Conservation (phyloP, 352 stramenopile genomes). For the Phytophthora citricola region DNA sequence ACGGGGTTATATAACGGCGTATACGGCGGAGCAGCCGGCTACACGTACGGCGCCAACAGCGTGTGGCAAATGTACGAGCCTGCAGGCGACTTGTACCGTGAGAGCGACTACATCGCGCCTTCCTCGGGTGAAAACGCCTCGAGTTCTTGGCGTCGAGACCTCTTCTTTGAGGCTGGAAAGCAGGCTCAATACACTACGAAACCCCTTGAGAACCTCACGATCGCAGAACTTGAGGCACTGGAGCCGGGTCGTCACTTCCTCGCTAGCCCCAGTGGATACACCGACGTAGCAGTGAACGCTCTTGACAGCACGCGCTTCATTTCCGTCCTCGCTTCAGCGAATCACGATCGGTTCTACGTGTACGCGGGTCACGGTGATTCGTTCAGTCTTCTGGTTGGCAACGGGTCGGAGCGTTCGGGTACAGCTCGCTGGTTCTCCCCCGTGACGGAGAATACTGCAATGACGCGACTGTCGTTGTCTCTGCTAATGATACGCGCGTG, state of each 20-base stretch:
- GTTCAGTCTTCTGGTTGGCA: slow-evolving; percentile 5
- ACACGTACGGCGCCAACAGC: no score
- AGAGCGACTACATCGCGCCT: no score
- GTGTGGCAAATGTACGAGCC: no score
- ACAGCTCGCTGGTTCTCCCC: slow-evolving; percentile 21
- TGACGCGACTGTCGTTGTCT: slow-evolving; percentile 3
- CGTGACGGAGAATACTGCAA: slow-evolving; percentile 25
- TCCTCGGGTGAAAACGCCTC: no score
- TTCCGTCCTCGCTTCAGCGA: slow-evolving; percentile 17
- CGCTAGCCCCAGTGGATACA: slow-evolving; percentile 7
- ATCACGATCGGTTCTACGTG: slow-evolving; percentile 1
- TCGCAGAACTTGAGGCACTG: slow-evolving; percentile 12
- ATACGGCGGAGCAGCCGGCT: no score
- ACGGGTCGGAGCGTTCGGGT: slow-evolving; percentile 8
- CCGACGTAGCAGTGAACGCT: slow-evolving; percentile 3
- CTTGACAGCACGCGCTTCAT: slow-evolving; percentile 19
- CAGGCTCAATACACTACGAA: no score
- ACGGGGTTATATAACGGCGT: no score
- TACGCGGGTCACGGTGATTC: slow-evolving; percentile 26
- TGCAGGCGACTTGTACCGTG: no score
- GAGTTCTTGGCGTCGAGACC: no score
- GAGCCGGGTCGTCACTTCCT: slow-evolving; percentile 19
- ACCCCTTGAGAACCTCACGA: slow-evolving; percentile 19
- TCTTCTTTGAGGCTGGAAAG: no score
- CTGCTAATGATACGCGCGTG: slow-evolving; percentile 11